These are phyloP conservation scores for Taphrina confusa DNA, from an alignment of 1,139 yeast species.

Conservation along the genomic window DNA sequence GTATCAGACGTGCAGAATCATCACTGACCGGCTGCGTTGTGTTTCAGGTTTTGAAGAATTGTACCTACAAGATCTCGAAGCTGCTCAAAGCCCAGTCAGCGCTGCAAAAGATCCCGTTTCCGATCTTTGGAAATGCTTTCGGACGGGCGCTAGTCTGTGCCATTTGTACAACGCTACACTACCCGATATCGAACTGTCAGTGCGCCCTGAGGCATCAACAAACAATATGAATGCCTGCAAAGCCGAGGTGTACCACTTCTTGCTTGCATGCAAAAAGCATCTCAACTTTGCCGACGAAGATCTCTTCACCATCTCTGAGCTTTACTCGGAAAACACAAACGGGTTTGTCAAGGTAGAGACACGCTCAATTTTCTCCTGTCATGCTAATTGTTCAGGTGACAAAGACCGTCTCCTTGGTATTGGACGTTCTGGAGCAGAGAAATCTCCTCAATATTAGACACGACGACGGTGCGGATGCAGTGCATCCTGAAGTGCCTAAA, in stretches of 20 bases:
- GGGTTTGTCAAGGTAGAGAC: slow-evolving; percentile 65
- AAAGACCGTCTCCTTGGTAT: slow-evolving; percentile 32
- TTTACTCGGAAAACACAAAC: slow-evolving; percentile 77
- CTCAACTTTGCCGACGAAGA: slow-evolving; percentile 75
- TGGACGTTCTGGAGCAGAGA: slow-evolving; percentile 49
- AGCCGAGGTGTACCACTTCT: slow-evolving; percentile 84
- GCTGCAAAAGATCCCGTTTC: slow-evolving; percentile 80
- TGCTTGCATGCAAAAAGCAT: slow-evolving; percentile 80
- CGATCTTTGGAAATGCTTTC: slow-evolving; percentile 81
- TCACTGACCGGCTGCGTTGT: slow-evolving; percentile 21
- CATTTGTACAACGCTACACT: slow-evolving; percentile 68
- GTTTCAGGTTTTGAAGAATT: slow-evolving; percentile 25
- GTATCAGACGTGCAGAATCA: slow-evolving; percentile 21
- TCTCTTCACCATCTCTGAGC: slow-evolving; percentile 85
- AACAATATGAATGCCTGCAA: slow-evolving; percentile 72
- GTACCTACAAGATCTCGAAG: slow-evolving; percentile 5
- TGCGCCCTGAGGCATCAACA: slow-evolving; percentile 44
- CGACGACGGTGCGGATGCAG: slow-evolving; percentile 51
- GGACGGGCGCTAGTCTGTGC: slow-evolving; percentile 91
- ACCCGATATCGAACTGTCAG: slow-evolving; percentile 46
- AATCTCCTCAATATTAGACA: slow-evolving; percentile 48
- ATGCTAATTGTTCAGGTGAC: slow-evolving; percentile 40
- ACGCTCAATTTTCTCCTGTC: slow-evolving; percentile 56
- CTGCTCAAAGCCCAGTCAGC: background rate
- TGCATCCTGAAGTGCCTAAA: slow-evolving; percentile 48